Conservation (phyloP, 441 rosid genomes). For the Gossypium trilobum region DNA sequence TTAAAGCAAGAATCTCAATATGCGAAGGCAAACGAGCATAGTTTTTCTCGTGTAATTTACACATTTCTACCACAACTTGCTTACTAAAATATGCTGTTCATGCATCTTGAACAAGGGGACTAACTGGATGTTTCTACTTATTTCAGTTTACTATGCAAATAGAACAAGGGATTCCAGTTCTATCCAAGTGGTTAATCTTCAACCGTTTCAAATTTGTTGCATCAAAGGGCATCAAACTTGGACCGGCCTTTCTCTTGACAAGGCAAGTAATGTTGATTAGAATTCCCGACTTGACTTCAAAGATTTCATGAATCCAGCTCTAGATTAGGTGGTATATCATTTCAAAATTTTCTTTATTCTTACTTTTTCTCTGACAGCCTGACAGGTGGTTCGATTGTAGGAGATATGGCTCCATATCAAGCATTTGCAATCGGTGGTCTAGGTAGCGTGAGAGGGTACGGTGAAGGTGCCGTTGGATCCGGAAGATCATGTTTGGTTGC, state of each 20-base stretch:
- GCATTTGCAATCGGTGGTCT: slow-evolving; percentile 89
- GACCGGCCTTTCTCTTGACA: slow-evolving; percentile 77
- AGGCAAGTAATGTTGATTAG: slow-evolving; percentile 35
- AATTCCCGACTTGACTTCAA: not conserved
- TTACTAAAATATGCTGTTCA: not conserved
- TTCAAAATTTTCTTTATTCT: slow-evolving; percentile 18
- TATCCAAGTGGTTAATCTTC: slow-evolving; percentile 84
- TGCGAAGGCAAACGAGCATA: slow-evolving; percentile 58
- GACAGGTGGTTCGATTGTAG: slow-evolving; percentile 93
- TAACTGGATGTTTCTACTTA: slow-evolving; percentile 21
- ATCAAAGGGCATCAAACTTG: slow-evolving; percentile 72
- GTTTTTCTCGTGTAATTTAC: slow-evolving; percentile 76
- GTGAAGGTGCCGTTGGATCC: slow-evolving; percentile 89
- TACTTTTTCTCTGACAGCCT: slow-evolving; percentile 43
- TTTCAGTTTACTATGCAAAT: slow-evolving; percentile 73
- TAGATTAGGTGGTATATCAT: slow-evolving; percentile 8
- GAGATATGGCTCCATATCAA: slow-evolving; percentile 98
- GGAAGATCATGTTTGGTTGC: slow-evolving; percentile 86
- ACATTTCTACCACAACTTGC: slow-evolving; percentile 4
- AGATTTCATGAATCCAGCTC: not conserved
- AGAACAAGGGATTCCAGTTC: slow-evolving; percentile 90
- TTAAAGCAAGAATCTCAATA: slow-evolving; percentile 88
- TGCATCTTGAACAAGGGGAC: slow-evolving; percentile 4
- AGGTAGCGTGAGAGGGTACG: slow-evolving; percentile 86
- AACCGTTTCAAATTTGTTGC: slow-evolving; percentile 77